phyloP scores from a whole-genome alignment of 768 basidiomycete genomes.

The Russula sp. region DNA sequence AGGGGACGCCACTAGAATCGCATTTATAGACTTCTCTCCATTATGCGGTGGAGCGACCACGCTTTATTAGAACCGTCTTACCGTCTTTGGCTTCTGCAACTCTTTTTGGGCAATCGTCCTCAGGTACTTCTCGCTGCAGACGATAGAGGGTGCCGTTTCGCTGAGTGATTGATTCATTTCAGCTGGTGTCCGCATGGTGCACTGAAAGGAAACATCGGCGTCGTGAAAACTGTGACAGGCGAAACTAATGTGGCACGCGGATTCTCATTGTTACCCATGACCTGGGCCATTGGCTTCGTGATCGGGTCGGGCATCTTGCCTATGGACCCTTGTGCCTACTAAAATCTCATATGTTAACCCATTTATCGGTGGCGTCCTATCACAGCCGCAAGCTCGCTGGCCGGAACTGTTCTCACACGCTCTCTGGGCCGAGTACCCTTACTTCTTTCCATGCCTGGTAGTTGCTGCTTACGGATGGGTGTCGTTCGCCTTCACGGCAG shows the following conservation, averaged over 20 bases:
- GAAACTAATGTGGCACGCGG: conserved; percentile 45
- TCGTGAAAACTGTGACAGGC: conserved; percentile 38
- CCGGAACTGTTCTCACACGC: conserved; percentile 17
- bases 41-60: conserved; percentile 40
- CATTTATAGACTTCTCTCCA: conserved; percentile 37
- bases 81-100: conserved; percentile 36
- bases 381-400: conserved; percentile 24
- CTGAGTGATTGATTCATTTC: too few species aligned
- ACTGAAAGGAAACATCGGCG: conserved; percentile 2
- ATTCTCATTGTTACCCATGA: conserved; percentile 31
- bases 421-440: conserved; percentile 25
- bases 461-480: not conserved
- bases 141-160: too few species aligned
- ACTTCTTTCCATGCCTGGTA: conserved; percentile 24
- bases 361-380: conserved; percentile 23
- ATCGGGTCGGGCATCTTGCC: conserved; percentile 9
- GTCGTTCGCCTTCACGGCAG: not conserved
- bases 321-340: not conserved
- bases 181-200: conserved; percentile 6
- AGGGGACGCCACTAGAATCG: too few species aligned
- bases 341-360: conserved; percentile 10
- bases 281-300: conserved; percentile 15
- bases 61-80: conserved; percentile 42
- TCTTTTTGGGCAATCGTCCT: conserved; percentile 28
- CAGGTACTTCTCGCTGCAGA: conserved; percentile 22